Conservation (phyloP, 306 rosid species). For the Pachyrhizus erosus region DNA sequence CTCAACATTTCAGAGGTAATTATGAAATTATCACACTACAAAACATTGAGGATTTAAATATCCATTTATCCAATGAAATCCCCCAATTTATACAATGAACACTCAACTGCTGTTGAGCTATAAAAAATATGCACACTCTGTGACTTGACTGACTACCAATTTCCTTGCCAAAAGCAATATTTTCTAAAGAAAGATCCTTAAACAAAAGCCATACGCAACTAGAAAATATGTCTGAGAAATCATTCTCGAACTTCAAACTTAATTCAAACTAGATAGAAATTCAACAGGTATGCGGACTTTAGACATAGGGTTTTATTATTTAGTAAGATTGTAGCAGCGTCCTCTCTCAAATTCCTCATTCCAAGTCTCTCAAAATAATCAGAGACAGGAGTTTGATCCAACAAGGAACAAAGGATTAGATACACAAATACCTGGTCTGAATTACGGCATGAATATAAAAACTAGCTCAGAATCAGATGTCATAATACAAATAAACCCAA, state of each 20-base stretch:
- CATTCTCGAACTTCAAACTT: not conserved
- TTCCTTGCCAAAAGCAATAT: not conserved
- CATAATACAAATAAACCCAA: conserved; percentile 33
- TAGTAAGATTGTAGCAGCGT: not conserved
- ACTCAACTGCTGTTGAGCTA: not conserved
- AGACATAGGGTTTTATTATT: not conserved
- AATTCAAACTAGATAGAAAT: not conserved
- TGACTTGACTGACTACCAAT: too few species aligned
- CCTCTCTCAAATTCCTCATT: not conserved
- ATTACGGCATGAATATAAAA: conserved; percentile 35
- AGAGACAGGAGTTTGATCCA: not conserved
- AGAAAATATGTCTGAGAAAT: not conserved
- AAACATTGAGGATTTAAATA: not conserved
- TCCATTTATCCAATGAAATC: conserved; percentile 1
- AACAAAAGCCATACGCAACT: not conserved
- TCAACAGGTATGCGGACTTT: not conserved
- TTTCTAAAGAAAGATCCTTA: not conserved
- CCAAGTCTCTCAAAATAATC: not conserved
- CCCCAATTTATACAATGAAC: not conserved
- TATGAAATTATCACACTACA: not conserved
- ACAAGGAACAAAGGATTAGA: not conserved
- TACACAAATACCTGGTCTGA: conserved; percentile 16
- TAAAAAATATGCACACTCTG: too few species aligned
- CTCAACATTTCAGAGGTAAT: conserved; percentile 3
- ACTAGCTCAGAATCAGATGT: conserved; percentile 36